Evolutionary conservation across 345 rosid species (phyloP), one percentile per base, ranked within the genome.

Genomic region (Ailanthus altissimus): DNA sequence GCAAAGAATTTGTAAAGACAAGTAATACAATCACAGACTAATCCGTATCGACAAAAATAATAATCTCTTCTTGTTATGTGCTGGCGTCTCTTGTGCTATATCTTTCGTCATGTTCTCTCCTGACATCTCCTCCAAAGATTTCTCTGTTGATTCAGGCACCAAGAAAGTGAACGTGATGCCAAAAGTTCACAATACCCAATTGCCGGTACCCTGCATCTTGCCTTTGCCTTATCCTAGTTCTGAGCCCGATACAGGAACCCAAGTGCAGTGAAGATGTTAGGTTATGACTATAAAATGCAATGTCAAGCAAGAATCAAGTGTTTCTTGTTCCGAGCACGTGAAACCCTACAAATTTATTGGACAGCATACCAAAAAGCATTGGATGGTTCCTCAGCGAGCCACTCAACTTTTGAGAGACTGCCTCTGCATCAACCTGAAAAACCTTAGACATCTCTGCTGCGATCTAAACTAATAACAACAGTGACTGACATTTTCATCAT

Each of bases 301-400:
- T 89, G 89, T 91, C 97, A 16, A 93, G 97, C 72, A 93, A 76
- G 85, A 93, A 91, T 94, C 98, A 93, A 11, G 97, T 91, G 76
- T 80, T 80, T 8, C 94, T 81, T 6, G 98, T 93, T 72, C 98
- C 98, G 2, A 93, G 63, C 72, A n/a, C 36, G 70, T 10, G 70
- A 69, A 13, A 49, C 75, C 7, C 70, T 32, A 32, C 38, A 32
- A 32, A 32, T 32, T 32, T 3, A 1, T 32, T 32, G 38, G 38
- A 32, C 62, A 58, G 49, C 18, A 76, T 18, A 8, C 57, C 20
- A 53, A 53, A n/a, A 53, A 18, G 57, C 57, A 53, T 53, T 18
- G 57, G 57, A 20, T 53, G 1, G 57, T 53, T 53, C 21, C 57
- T 53, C 21, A 53, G 21, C 8, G 1, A 53, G 5, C 23, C 57